A percentile compares a stretch with the other conserved stretches of the same genome.
These are phyloP conservation scores for Fusarium protoensiforme DNA, from an alignment of 2,329 filamentous ascomycete genomes.

Conservation along the genomic window DNA sequence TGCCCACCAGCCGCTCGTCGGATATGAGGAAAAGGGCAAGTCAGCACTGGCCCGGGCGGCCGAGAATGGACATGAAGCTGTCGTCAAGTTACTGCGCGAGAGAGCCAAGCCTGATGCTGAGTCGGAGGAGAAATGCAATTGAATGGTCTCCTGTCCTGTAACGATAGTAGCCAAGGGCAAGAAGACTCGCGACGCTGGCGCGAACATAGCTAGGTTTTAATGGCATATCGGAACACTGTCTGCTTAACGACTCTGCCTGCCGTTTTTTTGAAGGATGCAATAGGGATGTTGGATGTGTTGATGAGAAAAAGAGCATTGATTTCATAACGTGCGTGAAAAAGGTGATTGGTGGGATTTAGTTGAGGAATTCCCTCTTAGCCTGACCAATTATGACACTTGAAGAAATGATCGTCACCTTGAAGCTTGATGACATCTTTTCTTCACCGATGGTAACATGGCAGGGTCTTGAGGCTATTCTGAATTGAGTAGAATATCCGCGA, in stretches of 20 bases:
- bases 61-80: neutral
- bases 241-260: neutral
- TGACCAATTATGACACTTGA: neutral
- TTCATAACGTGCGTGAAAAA: neutral
- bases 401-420: neutral
- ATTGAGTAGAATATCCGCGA: constrained; percentile 6
- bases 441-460: constrained; percentile 1
- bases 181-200: no score
- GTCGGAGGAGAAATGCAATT: neutral
- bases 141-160: neutral
- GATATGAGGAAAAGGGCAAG: neutral
- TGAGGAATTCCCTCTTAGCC: neutral
- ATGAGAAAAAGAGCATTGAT: neutral
- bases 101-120: neutral
- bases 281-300: neutral
- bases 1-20: neutral
- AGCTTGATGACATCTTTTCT: constrained; percentile 6
- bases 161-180: neutral
- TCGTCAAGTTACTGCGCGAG: neutral
- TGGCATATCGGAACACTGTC: neutral
- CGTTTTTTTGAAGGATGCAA: no score
- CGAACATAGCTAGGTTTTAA: neutral
- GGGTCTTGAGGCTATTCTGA: neutral
- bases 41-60: neutral
- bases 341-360: constrained; percentile 13